These are phyloP conservation scores for Psilocybe sp. DNA, from an alignment of 768 basidiomycete species.

Conservation along the genomic window DNA sequence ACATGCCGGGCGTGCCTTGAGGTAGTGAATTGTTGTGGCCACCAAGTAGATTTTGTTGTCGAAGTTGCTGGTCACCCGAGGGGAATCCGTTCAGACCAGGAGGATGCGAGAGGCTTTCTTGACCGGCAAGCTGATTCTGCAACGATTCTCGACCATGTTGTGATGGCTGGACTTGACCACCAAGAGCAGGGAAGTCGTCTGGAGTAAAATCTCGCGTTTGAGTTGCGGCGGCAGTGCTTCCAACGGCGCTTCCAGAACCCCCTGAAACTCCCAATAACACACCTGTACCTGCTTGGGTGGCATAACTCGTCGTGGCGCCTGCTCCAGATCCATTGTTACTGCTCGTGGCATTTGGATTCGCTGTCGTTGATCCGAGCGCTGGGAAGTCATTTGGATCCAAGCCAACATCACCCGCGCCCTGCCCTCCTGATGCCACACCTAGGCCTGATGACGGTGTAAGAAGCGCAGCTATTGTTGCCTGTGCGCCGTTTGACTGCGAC, in stretches of 20 bases:
- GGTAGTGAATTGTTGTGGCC: constrained; percentile 38
- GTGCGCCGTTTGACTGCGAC: constrained; percentile 51
- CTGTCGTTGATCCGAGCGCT: constrained; percentile 69
- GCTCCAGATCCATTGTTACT: constrained; percentile 34
- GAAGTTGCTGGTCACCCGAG: constrained; percentile 48
- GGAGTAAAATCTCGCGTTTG: constrained; percentile 73
- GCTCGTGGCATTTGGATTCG: constrained; percentile 37
- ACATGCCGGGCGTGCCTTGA: constrained; percentile 61
- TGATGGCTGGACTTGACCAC: constrained; percentile 51
- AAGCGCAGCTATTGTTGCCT: constrained; percentile 53
- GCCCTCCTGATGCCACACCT: constrained; percentile 55
- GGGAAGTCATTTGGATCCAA: constrained; percentile 88
- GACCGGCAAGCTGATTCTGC: constrained; percentile 30
- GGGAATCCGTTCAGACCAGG: constrained; percentile 76
- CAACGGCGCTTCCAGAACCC: constrained; percentile 35
- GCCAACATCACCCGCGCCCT: constrained; percentile 71
- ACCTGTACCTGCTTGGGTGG: constrained; percentile 76
- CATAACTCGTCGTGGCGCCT: constrained; percentile 65
- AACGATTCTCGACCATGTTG: constrained; percentile 30
- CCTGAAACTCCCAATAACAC: constrained; percentile 41
- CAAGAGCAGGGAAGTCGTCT: constrained; percentile 87
- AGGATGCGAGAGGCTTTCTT: constrained; percentile 54
- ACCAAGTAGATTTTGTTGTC: constrained; percentile 58
- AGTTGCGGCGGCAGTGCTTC: constrained; percentile 30
- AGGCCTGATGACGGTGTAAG: constrained; percentile 49